phyloP scores from a whole-genome alignment of 2,329 filamentous ascomycete genomes.

The Pyricularia sp. region DNA sequence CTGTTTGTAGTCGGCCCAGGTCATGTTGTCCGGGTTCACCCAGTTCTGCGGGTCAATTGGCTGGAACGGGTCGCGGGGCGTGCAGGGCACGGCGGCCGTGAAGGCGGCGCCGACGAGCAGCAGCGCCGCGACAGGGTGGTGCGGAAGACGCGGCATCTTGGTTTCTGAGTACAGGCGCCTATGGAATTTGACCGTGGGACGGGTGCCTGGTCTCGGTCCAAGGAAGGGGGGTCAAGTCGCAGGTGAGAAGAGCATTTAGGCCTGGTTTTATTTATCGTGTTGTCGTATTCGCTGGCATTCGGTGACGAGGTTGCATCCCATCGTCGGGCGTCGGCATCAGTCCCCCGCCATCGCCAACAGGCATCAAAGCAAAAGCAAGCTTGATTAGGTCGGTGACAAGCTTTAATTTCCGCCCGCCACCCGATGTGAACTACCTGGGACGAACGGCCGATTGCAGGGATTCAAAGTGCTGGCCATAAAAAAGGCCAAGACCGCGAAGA shows the following conservation, averaged over 20 bases:
- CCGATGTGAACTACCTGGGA: not conserved
- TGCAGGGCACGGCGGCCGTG: slow-evolving; percentile 1
- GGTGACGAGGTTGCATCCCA: not conserved
- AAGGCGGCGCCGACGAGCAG: not conserved
- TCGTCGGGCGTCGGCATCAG: not conserved
- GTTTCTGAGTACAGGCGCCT: not conserved
- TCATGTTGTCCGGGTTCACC: slow-evolving; percentile 45
- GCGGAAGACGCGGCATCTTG: not conserved
- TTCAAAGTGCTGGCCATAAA: not conserved
- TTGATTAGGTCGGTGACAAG: not conserved
- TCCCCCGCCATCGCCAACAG: not conserved
- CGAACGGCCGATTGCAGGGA: not conserved
- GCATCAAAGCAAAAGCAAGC: not conserved
- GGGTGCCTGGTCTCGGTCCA: not conserved
- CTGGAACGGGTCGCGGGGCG: slow-evolving; percentile 29
- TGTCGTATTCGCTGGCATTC: not conserved
- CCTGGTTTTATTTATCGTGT: not conserved
- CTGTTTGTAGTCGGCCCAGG: slow-evolving; percentile 35
- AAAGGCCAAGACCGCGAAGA: not conserved
- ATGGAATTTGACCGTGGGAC: not conserved
- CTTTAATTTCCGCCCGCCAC: not conserved
- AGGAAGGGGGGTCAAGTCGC: not conserved
- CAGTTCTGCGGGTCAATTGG: slow-evolving; percentile 41
- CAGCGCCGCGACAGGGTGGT: not conserved
- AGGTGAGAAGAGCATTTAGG: not conserved